Evolutionary conservation across 78 protist genomes (phyloP), one percentile per base, ranked within the genome.

Genomic region (Capsaspora owczarzaki): DNA sequence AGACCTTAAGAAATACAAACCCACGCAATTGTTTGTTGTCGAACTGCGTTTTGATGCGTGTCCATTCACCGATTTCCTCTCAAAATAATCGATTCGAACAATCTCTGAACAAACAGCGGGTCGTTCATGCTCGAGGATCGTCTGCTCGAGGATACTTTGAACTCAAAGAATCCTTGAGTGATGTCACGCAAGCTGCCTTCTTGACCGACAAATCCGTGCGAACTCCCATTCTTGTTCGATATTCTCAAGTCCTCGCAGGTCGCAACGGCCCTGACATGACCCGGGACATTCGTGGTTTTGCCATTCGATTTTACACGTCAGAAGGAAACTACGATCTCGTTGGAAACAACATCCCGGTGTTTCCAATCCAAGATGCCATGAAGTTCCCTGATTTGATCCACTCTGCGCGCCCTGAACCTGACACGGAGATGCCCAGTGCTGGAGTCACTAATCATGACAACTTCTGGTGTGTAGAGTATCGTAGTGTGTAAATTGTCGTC

Each of bases 251-350:
- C 27, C 89, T 80, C 61, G 91, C 89, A 31, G 89, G 74, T 40
- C 49, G 61, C 41, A 93, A 93, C 74, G 80, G 85, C 12, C 80
- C 96, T n/a, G 96, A 93, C 27, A 46, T 88, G 29, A 90, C 42
- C 1, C 89, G 96, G 41, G 93, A 93, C 68, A 84, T 86, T 61
- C 81, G 96, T 49, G 96, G 96, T 35, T 88, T 93, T 41, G 93
- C 93, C 61, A 63, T 88, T n/a, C 85, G 87, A 66, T 93, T 90
- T 68, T 93, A 93, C 87, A 93, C 96, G 23, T 87, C 68, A 31
- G 91, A 90, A 49, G 93, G 79, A 33, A 16, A 1, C 6, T 90
- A 51, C 69, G 96, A 93, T 66, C 49, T 93, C 76, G 90, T 90
- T 43, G 92, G 92, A 46, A 86, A 89, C 75, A 90, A 71, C 80